These are phyloP conservation scores for Skeletonema costatum DNA, from an alignment of 108 stramenopile genomes.

Conservation along the genomic window DNA sequence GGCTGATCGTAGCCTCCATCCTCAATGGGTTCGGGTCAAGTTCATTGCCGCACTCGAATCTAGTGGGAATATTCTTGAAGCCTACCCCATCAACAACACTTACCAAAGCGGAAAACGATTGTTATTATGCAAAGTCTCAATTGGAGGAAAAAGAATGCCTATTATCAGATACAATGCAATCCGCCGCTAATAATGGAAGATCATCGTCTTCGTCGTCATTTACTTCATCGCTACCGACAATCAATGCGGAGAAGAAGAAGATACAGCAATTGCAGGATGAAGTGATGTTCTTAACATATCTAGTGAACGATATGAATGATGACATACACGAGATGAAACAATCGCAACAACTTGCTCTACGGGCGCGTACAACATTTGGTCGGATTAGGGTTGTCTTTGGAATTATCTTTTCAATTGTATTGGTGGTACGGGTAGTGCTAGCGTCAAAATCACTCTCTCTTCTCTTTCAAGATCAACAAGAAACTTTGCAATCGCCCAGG, in stretches of 20 bases:
- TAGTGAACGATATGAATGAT: constrained; percentile 65
- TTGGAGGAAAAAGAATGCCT: constrained; percentile 37
- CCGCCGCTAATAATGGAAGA: constrained; percentile 25
- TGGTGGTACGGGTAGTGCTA: constrained; percentile 59
- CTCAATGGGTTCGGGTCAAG: constrained; percentile 86
- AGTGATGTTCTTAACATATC: constrained; percentile 61
- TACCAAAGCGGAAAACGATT: constrained; percentile 59
- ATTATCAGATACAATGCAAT: constrained; percentile 16
- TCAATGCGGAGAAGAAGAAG: constrained; percentile 36
- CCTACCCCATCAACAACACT: constrained; percentile 54
- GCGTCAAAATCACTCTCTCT: constrained; percentile 35
- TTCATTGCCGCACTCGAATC: constrained; percentile 71
- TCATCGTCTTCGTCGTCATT: neutral
- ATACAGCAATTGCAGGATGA: constrained; percentile 57
- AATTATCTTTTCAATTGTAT: constrained; percentile 62
- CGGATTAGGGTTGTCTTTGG: constrained; percentile 54
- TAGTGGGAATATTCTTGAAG: constrained; percentile 65
- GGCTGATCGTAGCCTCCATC: constrained; percentile 61
- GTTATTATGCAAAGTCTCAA: constrained; percentile 31
- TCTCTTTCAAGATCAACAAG: neutral
- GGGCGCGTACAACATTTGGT: constrained; percentile 64
- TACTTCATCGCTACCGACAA: neutral
- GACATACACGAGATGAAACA: constrained; percentile 75
- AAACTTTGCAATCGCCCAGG: neutral
- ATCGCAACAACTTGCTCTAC: constrained; percentile 52